Conservation (phyloP, 2,329 filamentous ascomycete genomes). For the Colletotrichum sp. region DNA sequence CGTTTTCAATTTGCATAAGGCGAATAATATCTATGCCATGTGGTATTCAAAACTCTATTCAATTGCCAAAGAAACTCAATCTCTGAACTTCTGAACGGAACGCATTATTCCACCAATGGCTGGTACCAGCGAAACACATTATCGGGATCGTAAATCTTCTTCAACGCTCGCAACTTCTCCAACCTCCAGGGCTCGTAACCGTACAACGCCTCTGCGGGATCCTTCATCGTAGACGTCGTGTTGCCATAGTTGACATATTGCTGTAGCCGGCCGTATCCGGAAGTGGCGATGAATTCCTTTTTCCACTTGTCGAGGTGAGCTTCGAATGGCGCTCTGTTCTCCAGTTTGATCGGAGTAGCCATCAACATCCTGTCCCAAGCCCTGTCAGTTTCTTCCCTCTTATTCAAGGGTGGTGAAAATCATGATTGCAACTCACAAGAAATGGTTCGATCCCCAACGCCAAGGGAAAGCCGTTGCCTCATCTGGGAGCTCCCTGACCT, state of each 20-base stretch:
- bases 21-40: not conserved
- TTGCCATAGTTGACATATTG: slow-evolving; percentile 33
- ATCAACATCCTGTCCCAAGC: slow-evolving; percentile 28
- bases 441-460: slow-evolving; percentile 11
- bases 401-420: too few relatives aligned
- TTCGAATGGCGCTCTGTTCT: slow-evolving; percentile 35
- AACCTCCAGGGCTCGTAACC: slow-evolving; percentile 21
- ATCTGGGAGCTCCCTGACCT: not conserved
- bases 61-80: not conserved
- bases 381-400: not conserved
- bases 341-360: slow-evolving; percentile 33
- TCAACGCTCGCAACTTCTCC: slow-evolving; percentile 33
- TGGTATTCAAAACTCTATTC: not conserved
- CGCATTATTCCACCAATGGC: not conserved
- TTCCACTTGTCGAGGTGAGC: slow-evolving; percentile 41
- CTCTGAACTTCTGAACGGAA: not conserved
- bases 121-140: slow-evolving; percentile 34
- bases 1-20: not conserved
- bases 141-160: slow-evolving; percentile 36
- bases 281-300: slow-evolving; percentile 35
- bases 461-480: slow-evolving; percentile 12
- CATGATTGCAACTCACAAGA: not conserved
- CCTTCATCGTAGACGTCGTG: slow-evolving; percentile 31
- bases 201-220: slow-evolving; percentile 29
- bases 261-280: slow-evolving; percentile 15